A percentile compares a stretch with the other conserved stretches of the same genome.
phyloP scores from a whole-genome alignment of 768 basidiomycete genomes.

The Boletus rufocinnamomeus region DNA sequence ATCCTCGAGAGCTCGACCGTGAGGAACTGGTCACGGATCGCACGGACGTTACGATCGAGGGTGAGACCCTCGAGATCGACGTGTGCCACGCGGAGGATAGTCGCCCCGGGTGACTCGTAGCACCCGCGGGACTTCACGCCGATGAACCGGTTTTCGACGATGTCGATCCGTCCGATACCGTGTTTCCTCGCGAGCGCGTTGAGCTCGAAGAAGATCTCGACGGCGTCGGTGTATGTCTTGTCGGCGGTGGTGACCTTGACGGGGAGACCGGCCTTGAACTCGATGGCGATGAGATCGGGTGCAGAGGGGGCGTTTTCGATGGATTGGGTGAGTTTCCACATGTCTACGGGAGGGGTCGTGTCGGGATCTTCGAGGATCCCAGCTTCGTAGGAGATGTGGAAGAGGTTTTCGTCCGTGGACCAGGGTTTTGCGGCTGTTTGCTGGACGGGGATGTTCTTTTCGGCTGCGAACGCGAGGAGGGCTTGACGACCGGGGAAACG shows the following conservation, averaged over 20 bases:
- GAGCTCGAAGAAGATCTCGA: conserved; percentile 90
- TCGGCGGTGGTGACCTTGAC: conserved; percentile 68
- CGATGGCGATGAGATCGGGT: conserved; percentile 81
- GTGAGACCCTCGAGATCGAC: conserved; percentile 97
- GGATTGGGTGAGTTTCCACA: conserved; percentile 96
- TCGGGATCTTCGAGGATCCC: conserved; percentile 98
- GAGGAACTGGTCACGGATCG: conserved; percentile 92
- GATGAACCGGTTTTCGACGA: conserved; percentile 99
- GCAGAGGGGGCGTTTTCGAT: conserved; percentile 78
- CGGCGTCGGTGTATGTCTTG: conserved; percentile 82
- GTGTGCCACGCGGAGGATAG: conserved; percentile 93
- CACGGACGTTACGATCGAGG: conserved; percentile 96
- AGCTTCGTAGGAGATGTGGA: conserved; percentile 99
- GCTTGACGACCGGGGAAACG: conserved; percentile 96
- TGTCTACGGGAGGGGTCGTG: conserved; percentile 90
- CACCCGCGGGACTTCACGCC: conserved; percentile 99
- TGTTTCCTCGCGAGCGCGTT: conserved; percentile 94
- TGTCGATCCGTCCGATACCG: conserved; percentile 96
- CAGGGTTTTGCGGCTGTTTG: conserved; percentile 98
- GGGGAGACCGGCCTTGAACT: conserved; percentile 87
- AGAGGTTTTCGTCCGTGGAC: conserved; percentile 99
- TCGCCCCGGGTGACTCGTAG: conserved; percentile 97
- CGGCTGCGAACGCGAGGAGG: conserved; percentile 84
- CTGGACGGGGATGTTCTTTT: conserved; percentile 87
- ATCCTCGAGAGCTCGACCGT: conserved; percentile 89